Conservation (phyloP, 176 grass and related monocot species). For the Carex littledalei region DNA sequence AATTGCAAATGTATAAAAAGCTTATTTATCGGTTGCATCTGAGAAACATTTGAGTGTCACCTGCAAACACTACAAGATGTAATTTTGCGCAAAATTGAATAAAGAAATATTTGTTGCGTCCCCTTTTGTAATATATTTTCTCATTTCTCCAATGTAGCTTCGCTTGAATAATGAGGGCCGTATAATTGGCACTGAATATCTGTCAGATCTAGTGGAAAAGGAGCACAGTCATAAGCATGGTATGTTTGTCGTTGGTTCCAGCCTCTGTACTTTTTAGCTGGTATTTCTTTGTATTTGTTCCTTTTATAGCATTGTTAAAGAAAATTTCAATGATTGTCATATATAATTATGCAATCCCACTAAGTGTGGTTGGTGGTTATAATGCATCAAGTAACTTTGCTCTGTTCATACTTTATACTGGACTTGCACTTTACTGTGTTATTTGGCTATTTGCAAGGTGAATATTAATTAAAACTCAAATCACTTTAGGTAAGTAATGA, state of each 20-base stretch:
- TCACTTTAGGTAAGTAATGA: neutral
- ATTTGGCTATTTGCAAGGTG: neutral
- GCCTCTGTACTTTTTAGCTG: neutral
- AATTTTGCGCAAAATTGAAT: neutral
- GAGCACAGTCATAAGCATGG: constrained; percentile 74
- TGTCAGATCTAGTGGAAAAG: constrained; percentile 97
- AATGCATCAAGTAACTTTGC: neutral
- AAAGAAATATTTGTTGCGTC: neutral
- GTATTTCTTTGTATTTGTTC: neutral
- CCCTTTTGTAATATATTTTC: constrained; percentile 14
- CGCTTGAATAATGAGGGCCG: constrained; percentile 62
- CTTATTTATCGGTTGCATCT: neutral
- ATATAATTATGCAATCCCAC: neutral
- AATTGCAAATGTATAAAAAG: neutral
- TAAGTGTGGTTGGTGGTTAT: neutral
- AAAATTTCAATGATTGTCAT: neutral
- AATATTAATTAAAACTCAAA: neutral
- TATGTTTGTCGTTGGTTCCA: constrained; percentile 25
- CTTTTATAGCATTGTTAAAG: neutral
- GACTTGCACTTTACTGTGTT: neutral
- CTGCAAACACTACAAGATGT: neutral
- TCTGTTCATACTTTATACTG: neutral
- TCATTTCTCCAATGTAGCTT: constrained; percentile 47
- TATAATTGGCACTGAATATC: constrained; percentile 80
- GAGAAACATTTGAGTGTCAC: neutral